Evolutionary conservation across 768 basidiomycete species (phyloP).

Genomic region (Phaeolepiota aurea): DNA sequence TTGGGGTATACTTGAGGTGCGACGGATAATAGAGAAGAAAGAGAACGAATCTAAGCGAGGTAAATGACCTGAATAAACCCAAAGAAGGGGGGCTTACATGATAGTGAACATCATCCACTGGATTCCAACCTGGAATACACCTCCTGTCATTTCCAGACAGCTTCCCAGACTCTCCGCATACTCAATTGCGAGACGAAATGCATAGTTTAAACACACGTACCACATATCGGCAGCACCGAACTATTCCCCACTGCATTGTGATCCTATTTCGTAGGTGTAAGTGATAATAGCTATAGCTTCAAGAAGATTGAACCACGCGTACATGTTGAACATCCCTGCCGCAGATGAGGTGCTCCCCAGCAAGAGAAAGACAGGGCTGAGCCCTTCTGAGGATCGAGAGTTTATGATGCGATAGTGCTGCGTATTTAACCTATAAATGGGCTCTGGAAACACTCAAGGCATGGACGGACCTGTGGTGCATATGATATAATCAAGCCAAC

Average conservation of each 20-base stretch:
- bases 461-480: slow-evolving; percentile 59
- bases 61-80: background rate
- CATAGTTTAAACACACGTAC: slow-evolving; percentile 34
- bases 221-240: slow-evolving; percentile 72
- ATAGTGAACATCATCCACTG: slow-evolving; percentile 83
- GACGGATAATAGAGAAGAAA: slow-evolving; percentile 90
- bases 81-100: slow-evolving; percentile 46
- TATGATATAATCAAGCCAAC: slow-evolving; percentile 77
- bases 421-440: too few relatives aligned
- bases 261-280: slow-evolving; percentile 38
- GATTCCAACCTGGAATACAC: slow-evolving; percentile 70
- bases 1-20: slow-evolving; percentile 58
- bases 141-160: slow-evolving; percentile 76
- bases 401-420: slow-evolving; percentile 78
- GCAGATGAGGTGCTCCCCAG: slow-evolving; percentile 82
- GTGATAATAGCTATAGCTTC: background rate
- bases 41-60: slow-evolving; percentile 66
- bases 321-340: slow-evolving; percentile 83
- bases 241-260: slow-evolving; percentile 74
- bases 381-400: slow-evolving; percentile 74
- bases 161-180: slow-evolving; percentile 48
- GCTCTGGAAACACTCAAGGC: background rate
- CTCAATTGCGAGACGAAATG: background rate
- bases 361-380: slow-evolving; percentile 87
- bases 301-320: slow-evolving; percentile 12